phyloP scores from a whole-genome alignment of 805 yeast genomes.

The Suhomyces prunicola region DNA sequence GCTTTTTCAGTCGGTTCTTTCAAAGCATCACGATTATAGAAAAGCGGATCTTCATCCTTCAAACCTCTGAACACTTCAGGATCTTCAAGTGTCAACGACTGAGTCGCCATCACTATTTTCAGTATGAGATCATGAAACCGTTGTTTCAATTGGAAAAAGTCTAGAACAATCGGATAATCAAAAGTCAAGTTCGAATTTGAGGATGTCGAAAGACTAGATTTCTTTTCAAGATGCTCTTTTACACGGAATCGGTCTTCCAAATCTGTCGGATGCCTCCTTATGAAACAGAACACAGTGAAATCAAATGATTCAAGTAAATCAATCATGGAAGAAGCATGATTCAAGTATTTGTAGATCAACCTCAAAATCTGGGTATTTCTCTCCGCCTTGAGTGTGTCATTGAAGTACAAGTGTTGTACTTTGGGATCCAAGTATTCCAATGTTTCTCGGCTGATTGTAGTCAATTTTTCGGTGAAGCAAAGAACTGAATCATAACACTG shows the following conservation, averaged over 20 bases:
- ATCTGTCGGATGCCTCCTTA: slow-evolving; percentile 26
- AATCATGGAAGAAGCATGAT: slow-evolving; percentile 46
- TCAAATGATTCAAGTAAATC: slow-evolving; percentile 61
- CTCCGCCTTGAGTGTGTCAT: slow-evolving; percentile 30
- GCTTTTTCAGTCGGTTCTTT: slow-evolving; percentile 47
- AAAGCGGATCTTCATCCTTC: slow-evolving; percentile 50
- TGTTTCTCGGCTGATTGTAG: slow-evolving; percentile 39
- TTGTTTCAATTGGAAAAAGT: slow-evolving; percentile 74
- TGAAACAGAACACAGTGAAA: slow-evolving; percentile 51
- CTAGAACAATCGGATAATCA: slow-evolving; percentile 57
- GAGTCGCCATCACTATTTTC: slow-evolving; percentile 62
- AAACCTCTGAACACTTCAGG: slow-evolving; percentile 70
- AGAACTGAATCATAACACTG: slow-evolving; percentile 42
- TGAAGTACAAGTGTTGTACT: slow-evolving; percentile 34
- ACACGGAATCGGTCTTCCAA: slow-evolving; percentile 15
- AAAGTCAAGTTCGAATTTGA: slow-evolving; percentile 27
- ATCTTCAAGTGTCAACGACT: slow-evolving; percentile 65
- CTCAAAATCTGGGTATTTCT: slow-evolving; percentile 54
- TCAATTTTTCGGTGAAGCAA: slow-evolving; percentile 35
- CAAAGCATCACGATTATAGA: slow-evolving; percentile 37
- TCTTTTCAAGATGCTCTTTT: slow-evolving; percentile 4
- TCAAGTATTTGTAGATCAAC: slow-evolving; percentile 50
- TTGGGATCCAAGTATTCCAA: slow-evolving; percentile 37
- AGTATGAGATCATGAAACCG: slow-evolving; percentile 59
- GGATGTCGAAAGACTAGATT: slow-evolving; percentile 1